Evolutionary conservation across 2,329 filamentous ascomycete species (phyloP).

Genomic region (Diplodia mutila): DNA sequence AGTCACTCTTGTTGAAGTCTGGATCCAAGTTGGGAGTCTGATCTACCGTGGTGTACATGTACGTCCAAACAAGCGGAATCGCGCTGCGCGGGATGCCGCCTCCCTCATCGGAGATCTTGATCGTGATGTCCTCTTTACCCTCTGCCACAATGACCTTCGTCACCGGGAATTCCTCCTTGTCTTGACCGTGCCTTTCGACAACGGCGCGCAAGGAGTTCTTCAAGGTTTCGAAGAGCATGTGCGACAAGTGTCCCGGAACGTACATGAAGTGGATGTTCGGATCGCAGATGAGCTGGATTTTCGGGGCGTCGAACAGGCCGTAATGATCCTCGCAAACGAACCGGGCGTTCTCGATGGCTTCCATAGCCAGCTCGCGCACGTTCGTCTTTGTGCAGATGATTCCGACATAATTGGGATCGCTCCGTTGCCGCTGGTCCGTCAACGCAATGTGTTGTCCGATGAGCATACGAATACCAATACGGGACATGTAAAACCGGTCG

Average conservation of each 20-base stretch:
- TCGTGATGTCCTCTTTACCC: conserved; percentile 97
- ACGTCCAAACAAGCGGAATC: conserved; percentile 98
- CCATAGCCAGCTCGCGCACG: conserved; percentile 88
- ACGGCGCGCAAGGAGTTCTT: conserved; percentile 98
- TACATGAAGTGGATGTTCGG: conserved; percentile 98
- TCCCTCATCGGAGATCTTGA: conserved; percentile 96
- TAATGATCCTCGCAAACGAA: conserved; percentile 99
- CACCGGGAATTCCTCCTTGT: conserved; percentile 93
- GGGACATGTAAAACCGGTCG: conserved; percentile 99
- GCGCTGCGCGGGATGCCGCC: conserved; percentile 91
- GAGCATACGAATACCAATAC: conserved; percentile 98
- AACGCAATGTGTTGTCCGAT: conserved; percentile 98
- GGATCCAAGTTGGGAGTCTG: conserved; percentile 92
- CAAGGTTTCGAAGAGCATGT: conserved; percentile 99
- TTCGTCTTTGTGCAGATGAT: conserved; percentile 99
- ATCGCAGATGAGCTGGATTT: conserved; percentile 94
- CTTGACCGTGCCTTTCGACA: conserved; percentile 90
- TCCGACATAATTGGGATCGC: conserved; percentile 92
- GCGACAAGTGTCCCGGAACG: conserved; percentile 95
- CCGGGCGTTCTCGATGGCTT: conserved; percentile 98
- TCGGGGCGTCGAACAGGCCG: conserved; percentile 93
- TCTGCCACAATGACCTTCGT: conserved; percentile 98
- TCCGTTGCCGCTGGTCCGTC: conserved; percentile 86
- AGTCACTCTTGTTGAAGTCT: conserved; percentile 98
- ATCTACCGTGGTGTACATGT: conserved; percentile 99